A percentile compares a stretch with the other conserved stretches of the same genome.
Conservation (phyloP, 306 rosid species). For the Oxytropis ochrocephala region DNA sequence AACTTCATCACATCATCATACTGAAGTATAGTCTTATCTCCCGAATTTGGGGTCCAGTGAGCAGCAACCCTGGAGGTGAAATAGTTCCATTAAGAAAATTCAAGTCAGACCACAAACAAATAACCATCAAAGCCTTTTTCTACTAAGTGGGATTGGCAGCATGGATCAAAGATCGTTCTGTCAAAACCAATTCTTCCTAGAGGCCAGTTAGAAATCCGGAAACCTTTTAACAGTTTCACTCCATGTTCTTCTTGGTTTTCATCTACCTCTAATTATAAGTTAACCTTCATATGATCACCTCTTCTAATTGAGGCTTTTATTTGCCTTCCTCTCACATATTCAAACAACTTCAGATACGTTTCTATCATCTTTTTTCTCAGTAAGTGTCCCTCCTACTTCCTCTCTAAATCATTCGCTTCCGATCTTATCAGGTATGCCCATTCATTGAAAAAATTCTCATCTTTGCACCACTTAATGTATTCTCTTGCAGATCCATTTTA, state of each 20-base stretch:
- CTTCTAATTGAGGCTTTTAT: not conserved
- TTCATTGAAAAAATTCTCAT: not conserved
- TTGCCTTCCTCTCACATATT: not conserved
- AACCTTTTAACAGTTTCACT: not conserved
- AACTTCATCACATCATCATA: slow-evolving; percentile 95
- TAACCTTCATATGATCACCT: not conserved
- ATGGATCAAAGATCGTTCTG: not conserved
- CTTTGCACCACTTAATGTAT: not conserved
- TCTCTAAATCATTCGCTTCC: not conserved
- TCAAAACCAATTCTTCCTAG: not conserved
- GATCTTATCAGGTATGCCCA: not conserved
- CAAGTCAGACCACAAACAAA: not conserved
- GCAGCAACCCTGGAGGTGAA: slow-evolving; percentile 80
- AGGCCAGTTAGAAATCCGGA: not conserved
- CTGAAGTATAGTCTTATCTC: slow-evolving; percentile 89
- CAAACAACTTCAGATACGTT: not conserved
- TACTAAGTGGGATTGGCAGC: not conserved
- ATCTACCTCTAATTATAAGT: not conserved
- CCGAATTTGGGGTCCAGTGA: slow-evolving; percentile 96
- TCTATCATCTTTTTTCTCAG: not conserved
- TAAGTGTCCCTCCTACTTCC: not conserved
- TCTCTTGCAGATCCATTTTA: not conserved
- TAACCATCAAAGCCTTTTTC: not conserved
- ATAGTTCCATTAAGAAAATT: slow-evolving; percentile 13
- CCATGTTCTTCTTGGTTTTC: not conserved